phyloP scores from a whole-genome alignment of 768 basidiomycete species.

The Russula virescens region DNA sequence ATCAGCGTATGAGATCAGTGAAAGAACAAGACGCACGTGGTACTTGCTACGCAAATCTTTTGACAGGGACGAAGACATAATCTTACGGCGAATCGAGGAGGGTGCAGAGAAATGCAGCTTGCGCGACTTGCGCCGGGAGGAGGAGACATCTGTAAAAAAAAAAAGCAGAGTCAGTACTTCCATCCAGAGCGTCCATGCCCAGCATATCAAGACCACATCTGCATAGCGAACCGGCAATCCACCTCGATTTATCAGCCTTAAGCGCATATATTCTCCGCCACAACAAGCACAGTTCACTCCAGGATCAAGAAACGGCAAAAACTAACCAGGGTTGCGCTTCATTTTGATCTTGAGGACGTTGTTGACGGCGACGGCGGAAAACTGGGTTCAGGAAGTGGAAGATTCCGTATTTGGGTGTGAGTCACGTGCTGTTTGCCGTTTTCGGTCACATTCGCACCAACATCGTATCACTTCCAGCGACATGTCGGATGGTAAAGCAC shows the following conservation, averaged over 20 bases:
- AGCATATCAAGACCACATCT: conserved; percentile 10
- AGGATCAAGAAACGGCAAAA: conserved; percentile 30
- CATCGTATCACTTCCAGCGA: conserved; percentile 25
- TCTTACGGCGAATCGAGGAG: conserved; percentile 91
- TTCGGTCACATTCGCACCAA: conserved; percentile 30
- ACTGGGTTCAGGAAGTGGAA: conserved; percentile 20
- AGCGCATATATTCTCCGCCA: conserved; percentile 25
- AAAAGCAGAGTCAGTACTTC: conserved; percentile 29
- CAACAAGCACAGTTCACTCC: conserved; percentile 22
- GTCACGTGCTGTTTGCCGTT: conserved; percentile 15
- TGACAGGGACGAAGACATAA: conserved; percentile 94
- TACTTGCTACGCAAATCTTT: conserved; percentile 93
- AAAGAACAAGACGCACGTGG: conserved; percentile 46
- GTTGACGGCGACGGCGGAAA: conserved; percentile 42
- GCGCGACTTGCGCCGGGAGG: conserved; percentile 95
- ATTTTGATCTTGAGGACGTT: conserved; percentile 58
- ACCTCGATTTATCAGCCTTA: conserved; percentile 31
- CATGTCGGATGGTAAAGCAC: conserved; percentile 29
- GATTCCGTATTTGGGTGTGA: conserved; percentile 17
- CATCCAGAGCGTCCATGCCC: conserved; percentile 23
- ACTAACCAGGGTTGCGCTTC: conserved; percentile 81
- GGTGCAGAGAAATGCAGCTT: conserved; percentile 97
- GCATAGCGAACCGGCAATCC: conserved; percentile 48
- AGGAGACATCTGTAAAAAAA: conserved; percentile 63
- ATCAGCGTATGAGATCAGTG: neutral